Evolutionary conservation across 1,139 yeast genomes (phyloP), one percentile per base, ranked within the genome.

Genomic region (Magnusiomyces suaveolens): DNA sequence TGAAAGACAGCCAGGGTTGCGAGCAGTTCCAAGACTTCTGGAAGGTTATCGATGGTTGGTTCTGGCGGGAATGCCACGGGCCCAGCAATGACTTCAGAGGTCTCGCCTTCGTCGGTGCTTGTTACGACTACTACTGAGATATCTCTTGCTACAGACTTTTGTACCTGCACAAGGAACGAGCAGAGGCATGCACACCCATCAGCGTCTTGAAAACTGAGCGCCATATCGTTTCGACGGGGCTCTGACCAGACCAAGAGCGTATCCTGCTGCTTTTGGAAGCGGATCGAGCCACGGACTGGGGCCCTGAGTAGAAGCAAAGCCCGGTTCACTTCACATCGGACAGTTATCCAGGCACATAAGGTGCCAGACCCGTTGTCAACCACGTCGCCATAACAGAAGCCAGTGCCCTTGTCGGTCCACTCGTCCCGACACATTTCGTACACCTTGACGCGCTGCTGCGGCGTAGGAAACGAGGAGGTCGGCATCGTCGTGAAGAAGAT

Each of bases 231-330:
- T 2, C 92, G 92, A 23, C 79, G 75, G 8, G 75, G 69, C 64
- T 88, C 96, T 4, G 95, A 87, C 97, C 98, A 92, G 23, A 92
- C 96, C 23, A 92, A 87, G 52, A 92, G 73, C 0, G 97, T 89
- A 59, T 89, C 97, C 66, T 92, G 97, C 66, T 90, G 97, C 63
- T 95, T 78, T 67, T 90, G 97, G 66, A 86, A 90, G 63, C 87
- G 95, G 1, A 83, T 84, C 38, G 80, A 72, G 0, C 95, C 95
- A 62, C 81, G 82, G 25, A 92, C 75, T 56, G 70, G 75, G 8
- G 92, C 81, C 63, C 80, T 78, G 52, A 92, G 72, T 32, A 92
- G 72, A 21, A 82, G 72, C 39, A 83, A 82, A 2, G 76, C 72
- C 1, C 80, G 73, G 60, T 83, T 76, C 25, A 77, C 71, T 67